phyloP scores from a whole-genome alignment of 257 asterid genomes.

The Echium plantagineum region DNA sequence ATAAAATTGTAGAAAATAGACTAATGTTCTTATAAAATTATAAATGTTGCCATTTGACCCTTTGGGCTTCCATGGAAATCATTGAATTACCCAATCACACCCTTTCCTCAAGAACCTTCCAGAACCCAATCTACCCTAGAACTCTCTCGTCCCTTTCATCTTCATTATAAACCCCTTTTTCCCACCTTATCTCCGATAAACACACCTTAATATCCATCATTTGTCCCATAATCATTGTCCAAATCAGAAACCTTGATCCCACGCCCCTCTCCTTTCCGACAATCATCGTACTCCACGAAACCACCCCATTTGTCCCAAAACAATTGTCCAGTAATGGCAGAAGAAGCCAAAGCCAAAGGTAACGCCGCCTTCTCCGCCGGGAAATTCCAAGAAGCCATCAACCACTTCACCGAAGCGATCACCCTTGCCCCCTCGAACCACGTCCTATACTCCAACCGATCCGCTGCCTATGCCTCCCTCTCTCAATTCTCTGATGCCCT shows the following conservation, averaged over 20 bases:
- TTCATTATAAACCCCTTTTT: background rate
- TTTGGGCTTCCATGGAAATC: no score
- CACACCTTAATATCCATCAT: no score
- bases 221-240: no score
- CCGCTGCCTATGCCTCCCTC: slow-evolving; percentile 65
- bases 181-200: background rate
- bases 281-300: no score
- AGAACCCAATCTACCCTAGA: slow-evolving; percentile 7
- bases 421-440: slow-evolving; percentile 44
- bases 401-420: slow-evolving; percentile 52
- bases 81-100: background rate
- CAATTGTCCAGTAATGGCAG: slow-evolving; percentile 34
- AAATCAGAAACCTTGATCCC: background rate
- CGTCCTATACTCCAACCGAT: slow-evolving; percentile 71
- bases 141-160: slow-evolving; percentile 4
- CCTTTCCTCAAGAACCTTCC: slow-evolving; percentile 5
- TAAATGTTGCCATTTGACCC: no score
- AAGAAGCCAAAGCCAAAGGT: slow-evolving; percentile 69
- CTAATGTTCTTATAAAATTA: no score
- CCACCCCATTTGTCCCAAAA: background rate
- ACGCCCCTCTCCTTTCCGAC: no score
- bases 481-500: slow-evolving; percentile 44
- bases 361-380: slow-evolving; percentile 71
- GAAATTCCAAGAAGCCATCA: slow-evolving; percentile 35
- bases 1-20: no score